Evolutionary conservation across 2,329 filamentous ascomycete genomes (phyloP), one percentile per base, ranked within the genome.

Genomic region (Ophioceras dolichostomum): DNA sequence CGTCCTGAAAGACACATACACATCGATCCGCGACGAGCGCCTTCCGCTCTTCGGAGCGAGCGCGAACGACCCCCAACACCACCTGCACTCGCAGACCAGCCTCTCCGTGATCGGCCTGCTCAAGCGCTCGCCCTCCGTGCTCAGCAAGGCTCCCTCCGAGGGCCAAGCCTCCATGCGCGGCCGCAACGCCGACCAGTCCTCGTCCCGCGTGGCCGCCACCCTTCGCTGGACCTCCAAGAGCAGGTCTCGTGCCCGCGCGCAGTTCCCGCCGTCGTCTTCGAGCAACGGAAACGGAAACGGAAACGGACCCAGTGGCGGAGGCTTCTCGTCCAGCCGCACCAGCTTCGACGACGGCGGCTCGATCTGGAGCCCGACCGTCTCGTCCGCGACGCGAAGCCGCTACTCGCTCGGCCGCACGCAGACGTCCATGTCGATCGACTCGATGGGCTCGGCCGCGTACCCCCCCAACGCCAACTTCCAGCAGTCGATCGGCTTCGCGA

Each of bases 401-500:
- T 84, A 91, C 52, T 96, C 89, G 1, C 70, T 94, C 42, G 86
- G 88, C 22, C 86, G 93, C 53, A 94, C 87, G 1, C 79, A 93
- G 43, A 87, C 86, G 1, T 89, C 87, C 3, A 83, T 91, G 67
- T 95, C 88, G 4, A 83, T 95, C 50, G 86, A 94, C 54, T 94
- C 88, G 1, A 79, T 96, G 48, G 81, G 79, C 16, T 87, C 84
- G 2, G 73, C 77, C 24, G 80, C 80, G 56, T 78, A 76, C 5
- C 44, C 39, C 37, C 37, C 35, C 6, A 73, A 79, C 33, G 78
- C 76, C 30, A 87, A 94, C 49, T 95, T 89, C 56, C 87, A 95
- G 58, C 88, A 94, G 59, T 93, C 87, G 1, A 94, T 98, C 52
- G 91, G 91, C 1, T 98, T 98, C 53, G 91, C 91, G 38, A 96